Evolutionary conservation across 129 eudicot genomes (phyloP).

Genomic region (Ambrosia artemisiifolia): DNA sequence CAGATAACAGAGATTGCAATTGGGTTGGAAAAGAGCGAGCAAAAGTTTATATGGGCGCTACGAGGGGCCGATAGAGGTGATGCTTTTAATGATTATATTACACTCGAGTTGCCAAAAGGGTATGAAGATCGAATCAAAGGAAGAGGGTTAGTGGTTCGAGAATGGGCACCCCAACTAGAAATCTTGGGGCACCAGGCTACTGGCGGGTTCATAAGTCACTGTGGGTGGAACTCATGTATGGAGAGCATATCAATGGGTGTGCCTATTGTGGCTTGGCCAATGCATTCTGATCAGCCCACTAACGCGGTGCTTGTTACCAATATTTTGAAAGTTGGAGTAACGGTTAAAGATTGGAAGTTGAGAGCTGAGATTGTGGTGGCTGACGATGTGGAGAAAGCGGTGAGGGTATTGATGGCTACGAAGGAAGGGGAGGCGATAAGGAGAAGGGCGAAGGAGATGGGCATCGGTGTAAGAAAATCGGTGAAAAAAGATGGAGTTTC

Average conservation of each 20-base stretch:
- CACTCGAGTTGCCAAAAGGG: slow-evolving; percentile 47
- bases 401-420: slow-evolving; percentile 37
- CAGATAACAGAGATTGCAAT: slow-evolving; percentile 41
- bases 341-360: slow-evolving; percentile 29
- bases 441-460: slow-evolving; percentile 37
- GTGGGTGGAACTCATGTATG: slow-evolving; percentile 68
- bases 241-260: slow-evolving; percentile 60
- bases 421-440: slow-evolving; percentile 40
- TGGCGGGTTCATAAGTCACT: slow-evolving; percentile 64
- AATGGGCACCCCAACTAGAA: slow-evolving; percentile 65
- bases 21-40: slow-evolving; percentile 56
- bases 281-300: slow-evolving; percentile 60
- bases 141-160: slow-evolving; percentile 42
- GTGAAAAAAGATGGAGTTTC: slow-evolving; percentile 43
- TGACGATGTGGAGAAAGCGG: slow-evolving; percentile 18
- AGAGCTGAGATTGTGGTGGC: slow-evolving; percentile 14
- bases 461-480: slow-evolving; percentile 34
- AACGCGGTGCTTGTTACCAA: slow-evolving; percentile 35
- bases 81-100: slow-evolving; percentile 19
- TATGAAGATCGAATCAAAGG: slow-evolving; percentile 40
- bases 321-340: slow-evolving; percentile 32
- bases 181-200: slow-evolving; percentile 50
- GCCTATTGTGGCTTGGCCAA: slow-evolving; percentile 56
- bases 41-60: slow-evolving; percentile 67
- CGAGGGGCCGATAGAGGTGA: slow-evolving; percentile 62